A percentile compares a stretch with the other conserved stretches of the same genome.
These are phyloP conservation scores for Trichoderma parareesei DNA, from an alignment of 495 filamentous ascomycete species.

Conservation along the genomic window DNA sequence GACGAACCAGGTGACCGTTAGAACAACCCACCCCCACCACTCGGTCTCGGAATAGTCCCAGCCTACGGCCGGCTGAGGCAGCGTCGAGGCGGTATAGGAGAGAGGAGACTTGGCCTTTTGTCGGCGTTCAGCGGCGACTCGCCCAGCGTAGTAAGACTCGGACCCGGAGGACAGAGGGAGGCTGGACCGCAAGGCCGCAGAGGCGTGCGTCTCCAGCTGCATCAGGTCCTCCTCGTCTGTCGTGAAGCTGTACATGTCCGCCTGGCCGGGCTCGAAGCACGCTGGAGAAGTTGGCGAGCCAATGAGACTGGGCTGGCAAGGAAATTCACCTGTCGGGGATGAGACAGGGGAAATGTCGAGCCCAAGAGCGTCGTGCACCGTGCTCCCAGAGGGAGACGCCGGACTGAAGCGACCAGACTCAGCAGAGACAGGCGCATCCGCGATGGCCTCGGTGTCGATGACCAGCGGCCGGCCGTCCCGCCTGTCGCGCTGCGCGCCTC, in stretches of 20 bases:
- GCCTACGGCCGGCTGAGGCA: slow-evolving; percentile 39
- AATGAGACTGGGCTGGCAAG: background rate
- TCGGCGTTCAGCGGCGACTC: slow-evolving; percentile 35
- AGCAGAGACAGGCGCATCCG: slow-evolving; percentile 16
- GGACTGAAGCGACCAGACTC: slow-evolving; percentile 17
- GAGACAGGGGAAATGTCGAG: slow-evolving; percentile 42
- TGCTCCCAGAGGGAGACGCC: background rate
- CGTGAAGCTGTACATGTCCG: slow-evolving; percentile 46
- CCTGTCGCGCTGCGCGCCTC: slow-evolving; percentile 53
- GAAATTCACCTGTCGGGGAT: background rate
- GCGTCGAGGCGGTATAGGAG: slow-evolving; percentile 34
- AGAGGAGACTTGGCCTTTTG: slow-evolving; percentile 57
- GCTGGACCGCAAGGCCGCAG: slow-evolving; percentile 31
- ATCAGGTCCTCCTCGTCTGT: slow-evolving; percentile 75
- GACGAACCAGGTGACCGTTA: slow-evolving; percentile 83
- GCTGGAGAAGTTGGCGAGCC: background rate
- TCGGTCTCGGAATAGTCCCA: slow-evolving; percentile 90
- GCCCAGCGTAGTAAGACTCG: slow-evolving; percentile 56
- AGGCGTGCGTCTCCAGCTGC: slow-evolving; percentile 33
- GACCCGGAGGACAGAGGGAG: slow-evolving; percentile 47
- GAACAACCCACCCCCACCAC: slow-evolving; percentile 93
- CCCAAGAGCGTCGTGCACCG: slow-evolving; percentile 23
- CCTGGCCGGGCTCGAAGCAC: background rate
- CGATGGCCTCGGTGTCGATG: slow-evolving; percentile 30
- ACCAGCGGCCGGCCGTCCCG: slow-evolving; percentile 37